phyloP scores from a whole-genome alignment of 768 basidiomycete species.

The Boletus pseudo-olivaceus region DNA sequence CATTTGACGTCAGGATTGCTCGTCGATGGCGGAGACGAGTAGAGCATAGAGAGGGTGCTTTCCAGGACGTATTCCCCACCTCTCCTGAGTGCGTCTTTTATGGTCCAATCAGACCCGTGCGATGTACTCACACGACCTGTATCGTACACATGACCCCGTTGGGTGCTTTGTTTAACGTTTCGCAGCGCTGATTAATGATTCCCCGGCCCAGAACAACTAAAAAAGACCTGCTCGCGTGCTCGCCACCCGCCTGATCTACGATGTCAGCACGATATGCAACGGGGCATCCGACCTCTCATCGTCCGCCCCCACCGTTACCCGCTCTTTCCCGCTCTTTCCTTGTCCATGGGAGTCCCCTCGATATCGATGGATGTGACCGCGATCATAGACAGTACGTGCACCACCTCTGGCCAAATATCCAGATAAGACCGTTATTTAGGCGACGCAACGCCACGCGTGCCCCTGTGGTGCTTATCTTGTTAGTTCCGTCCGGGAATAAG shows the following conservation, averaged over 20 bases:
- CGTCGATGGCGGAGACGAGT: neutral
- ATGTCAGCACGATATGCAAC: neutral
- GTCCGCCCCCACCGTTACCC: neutral
- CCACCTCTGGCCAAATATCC: neutral
- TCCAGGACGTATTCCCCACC: constrained; percentile 11
- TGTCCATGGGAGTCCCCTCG: neutral
- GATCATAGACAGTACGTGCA: neutral
- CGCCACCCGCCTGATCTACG: neutral
- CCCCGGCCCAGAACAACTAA: neutral
- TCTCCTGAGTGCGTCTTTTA: neutral
- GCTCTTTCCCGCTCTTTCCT: neutral
- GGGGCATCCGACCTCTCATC: neutral
- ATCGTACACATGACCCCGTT: neutral
- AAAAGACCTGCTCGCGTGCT: neutral
- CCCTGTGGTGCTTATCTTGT: neutral
- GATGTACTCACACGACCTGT: constrained; percentile 11
- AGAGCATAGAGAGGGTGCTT: constrained; percentile 2
- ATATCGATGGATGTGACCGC: neutral
- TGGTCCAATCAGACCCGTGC: neutral
- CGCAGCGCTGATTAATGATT: neutral
- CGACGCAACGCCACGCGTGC: neutral
- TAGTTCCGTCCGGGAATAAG: neutral
- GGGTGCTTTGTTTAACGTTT: neutral
- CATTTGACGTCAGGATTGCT: constrained; percentile 4
- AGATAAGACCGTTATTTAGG: neutral